These are phyloP conservation scores for Streptanthus diversifolius DNA, from an alignment of 345 rosid genomes.

Conservation along the genomic window DNA sequence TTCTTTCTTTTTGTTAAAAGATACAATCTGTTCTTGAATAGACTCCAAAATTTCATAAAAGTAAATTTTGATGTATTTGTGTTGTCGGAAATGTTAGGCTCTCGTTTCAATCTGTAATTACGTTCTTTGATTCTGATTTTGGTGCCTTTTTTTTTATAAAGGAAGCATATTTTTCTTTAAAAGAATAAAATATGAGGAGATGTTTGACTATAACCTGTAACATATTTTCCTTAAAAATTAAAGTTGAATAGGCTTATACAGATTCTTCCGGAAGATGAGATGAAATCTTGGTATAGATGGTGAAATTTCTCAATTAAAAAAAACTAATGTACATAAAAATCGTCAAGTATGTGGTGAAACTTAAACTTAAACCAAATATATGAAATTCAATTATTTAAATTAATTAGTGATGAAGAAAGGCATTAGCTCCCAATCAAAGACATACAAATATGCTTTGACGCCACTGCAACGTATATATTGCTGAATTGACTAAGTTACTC, in stretches of 20 bases:
- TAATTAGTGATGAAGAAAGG: neutral
- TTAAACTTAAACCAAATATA: neutral
- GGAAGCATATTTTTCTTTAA: neutral
- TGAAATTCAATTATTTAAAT: neutral
- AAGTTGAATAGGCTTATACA: slow-evolving; percentile 3
- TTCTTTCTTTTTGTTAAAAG: neutral
- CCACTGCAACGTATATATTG: neutral
- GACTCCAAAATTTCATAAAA: neutral
- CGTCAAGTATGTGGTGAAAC: too few species aligned
- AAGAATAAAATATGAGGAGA: neutral
- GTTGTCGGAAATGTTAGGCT: neutral
- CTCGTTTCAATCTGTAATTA: neutral
- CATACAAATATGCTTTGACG: neutral
- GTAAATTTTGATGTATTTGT: neutral
- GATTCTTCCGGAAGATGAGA: neutral
- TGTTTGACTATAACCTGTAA: slow-evolving; percentile 21
- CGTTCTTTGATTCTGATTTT: neutral
- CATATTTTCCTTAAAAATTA: neutral
- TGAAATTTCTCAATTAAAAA: neutral
- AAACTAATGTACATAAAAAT: neutral
- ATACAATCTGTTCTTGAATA: neutral
- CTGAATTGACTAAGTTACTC: neutral
- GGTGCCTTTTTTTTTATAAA: neutral
- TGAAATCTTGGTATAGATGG: neutral
- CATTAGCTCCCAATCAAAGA: neutral